A percentile compares a stretch with the other conserved stretches of the same genome.
These are phyloP conservation scores for Beta lomatogona DNA, from an alignment of 179 eudicot genomes.

Conservation along the genomic window DNA sequence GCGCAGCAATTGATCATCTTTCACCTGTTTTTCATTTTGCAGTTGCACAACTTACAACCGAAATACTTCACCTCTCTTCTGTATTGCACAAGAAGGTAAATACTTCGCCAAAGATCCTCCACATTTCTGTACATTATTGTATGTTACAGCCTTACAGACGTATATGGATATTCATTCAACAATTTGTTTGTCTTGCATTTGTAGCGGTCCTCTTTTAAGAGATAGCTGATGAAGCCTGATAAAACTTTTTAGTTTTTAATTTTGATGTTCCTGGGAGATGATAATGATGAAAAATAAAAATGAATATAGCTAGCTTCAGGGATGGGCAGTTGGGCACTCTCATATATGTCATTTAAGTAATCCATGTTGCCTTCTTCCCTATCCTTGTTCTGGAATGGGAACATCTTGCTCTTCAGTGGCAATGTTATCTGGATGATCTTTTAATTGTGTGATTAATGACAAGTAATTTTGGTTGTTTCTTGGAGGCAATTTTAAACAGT, in stretches of 20 bases:
- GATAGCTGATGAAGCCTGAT: not conserved
- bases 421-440: no score
- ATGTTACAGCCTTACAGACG: no score
- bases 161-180: not conserved
- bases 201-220: not conserved
- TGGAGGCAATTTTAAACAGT: no score
- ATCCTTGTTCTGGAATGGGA: no score
- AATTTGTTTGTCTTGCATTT: not conserved
- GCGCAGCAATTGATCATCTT: not conserved
- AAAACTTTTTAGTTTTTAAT: not conserved
- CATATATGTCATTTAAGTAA: not conserved
- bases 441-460: no score
- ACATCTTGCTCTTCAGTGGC: no score
- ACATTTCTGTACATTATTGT: not conserved
- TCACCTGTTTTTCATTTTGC: constrained; percentile 31
- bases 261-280: not conserved
- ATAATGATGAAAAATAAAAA: not conserved
- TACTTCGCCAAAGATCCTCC: not conserved
- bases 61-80: constrained; percentile 70
- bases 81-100: constrained; percentile 82
- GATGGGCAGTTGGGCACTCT: not conserved
- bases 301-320: not conserved
- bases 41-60: constrained; percentile 91
- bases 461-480: no score
- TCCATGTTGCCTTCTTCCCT: no score